phyloP scores from a whole-genome alignment of 768 basidiomycete genomes.

The Leccinellum albellum region DNA sequence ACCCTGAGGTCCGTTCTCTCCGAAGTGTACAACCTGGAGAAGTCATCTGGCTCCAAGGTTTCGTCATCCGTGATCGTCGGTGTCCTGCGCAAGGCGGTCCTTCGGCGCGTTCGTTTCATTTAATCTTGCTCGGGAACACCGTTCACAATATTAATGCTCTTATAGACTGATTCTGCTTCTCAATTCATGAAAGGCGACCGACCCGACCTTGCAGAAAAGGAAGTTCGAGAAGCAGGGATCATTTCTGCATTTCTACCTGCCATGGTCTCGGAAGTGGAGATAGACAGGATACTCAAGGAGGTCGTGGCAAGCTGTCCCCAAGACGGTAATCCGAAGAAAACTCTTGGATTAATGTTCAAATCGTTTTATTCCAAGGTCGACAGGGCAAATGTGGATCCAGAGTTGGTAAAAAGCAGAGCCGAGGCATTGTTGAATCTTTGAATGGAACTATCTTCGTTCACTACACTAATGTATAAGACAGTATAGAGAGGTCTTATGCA shows the following conservation, averaged over 20 bases:
- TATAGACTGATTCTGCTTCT: constrained; percentile 55
- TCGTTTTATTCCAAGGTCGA: constrained; percentile 61
- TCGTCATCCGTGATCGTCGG: constrained; percentile 46
- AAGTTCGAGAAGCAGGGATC: constrained; percentile 52
- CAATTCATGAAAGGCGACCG: constrained; percentile 58
- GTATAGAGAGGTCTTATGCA: background rate
- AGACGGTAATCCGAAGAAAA: constrained; percentile 20
- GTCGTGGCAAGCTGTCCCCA: constrained; percentile 32
- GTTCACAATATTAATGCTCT: constrained; percentile 5
- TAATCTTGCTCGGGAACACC: background rate
- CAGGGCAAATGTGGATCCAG: constrained; percentile 53
- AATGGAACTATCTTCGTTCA: background rate
- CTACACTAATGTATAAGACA: background rate
- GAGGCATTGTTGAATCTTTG: constrained; percentile 33
- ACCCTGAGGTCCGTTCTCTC: constrained; percentile 65
- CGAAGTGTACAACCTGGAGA: constrained; percentile 67
- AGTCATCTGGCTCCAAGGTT: constrained; percentile 42
- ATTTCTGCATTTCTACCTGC: constrained; percentile 59
- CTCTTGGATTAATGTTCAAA: constrained; percentile 53
- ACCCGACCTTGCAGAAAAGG: constrained; percentile 61
- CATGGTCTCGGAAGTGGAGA: constrained; percentile 48
- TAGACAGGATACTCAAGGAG: constrained; percentile 49
- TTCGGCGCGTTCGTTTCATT: constrained; percentile 50
- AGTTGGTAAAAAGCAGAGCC: constrained; percentile 52
- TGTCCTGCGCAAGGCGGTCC: constrained; percentile 56